Evolutionary conservation across 208 protist species (phyloP), one percentile per base, ranked within the genome.

Genomic region (Leishmania braziliensis): DNA sequence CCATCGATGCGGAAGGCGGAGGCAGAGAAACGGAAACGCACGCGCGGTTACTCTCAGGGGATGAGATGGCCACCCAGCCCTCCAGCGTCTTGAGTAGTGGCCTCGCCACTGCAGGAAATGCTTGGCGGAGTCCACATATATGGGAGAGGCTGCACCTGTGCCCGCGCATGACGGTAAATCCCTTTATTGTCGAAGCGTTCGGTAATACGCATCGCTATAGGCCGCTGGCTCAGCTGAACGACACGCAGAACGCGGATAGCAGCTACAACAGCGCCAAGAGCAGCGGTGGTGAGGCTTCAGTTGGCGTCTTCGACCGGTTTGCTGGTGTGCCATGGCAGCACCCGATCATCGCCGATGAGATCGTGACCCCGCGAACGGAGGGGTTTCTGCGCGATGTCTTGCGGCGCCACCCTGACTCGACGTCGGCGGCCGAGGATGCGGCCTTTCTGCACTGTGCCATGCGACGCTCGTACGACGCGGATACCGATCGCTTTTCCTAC

Each of bases 381-480:
- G 51, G 18, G 14, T 29, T 75, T 8, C 36, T 81, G 18, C 71
- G 53, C 18, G 60, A 53, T 43, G 58, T 62, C 12, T 39, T 85
- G 77, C 58, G 71, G n/a, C 36, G 50, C 16, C 2, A 3, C 16
- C 69, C 71, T 20, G 77, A 78, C 56, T n/a, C 26, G 26, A 78
- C 60, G 9, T 3, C 46, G 16, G 75, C 76, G 0, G 68, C 33
- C 16, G 69, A 65, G 39, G 78, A 73, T 5, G 82, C 82, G 9
- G 70, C 33, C 23, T 85, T 85, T 33, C 23, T 85, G 60, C 77
- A 85, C 71, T 79, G 78, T 51, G 82, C 77, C 9, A 16, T 85
- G 77, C 70, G 60, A 33, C 82, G 82, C 58, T 75, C 62, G 43
- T 85, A 85, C 72, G 77, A 85, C n/a, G 77, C 60, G 23, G 77